A percentile compares a stretch with the other conserved stretches of the same genome.
Conservation (phyloP, 2,329 filamentous ascomycete genomes). For the Coniochaeta sp. region DNA sequence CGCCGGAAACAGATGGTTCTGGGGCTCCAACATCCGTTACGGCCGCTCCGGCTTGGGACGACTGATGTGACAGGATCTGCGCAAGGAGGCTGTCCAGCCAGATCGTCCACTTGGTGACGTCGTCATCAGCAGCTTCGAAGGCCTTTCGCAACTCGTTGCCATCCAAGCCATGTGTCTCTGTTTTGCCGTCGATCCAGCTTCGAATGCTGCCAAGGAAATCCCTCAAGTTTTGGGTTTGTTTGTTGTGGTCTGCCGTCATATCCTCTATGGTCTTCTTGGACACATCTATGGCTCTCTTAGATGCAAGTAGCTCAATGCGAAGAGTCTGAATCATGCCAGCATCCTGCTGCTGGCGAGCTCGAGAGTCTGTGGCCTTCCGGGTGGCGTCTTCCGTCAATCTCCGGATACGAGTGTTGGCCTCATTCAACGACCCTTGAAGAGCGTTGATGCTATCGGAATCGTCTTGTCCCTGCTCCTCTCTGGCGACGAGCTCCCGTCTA, state of each 20-base stretch:
- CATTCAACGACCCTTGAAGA: slow-evolving; percentile 2
- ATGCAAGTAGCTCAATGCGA: no score
- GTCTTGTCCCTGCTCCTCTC: slow-evolving; percentile 5
- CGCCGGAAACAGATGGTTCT: background rate
- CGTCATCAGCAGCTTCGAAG: background rate
- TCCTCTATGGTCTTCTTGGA: no score
- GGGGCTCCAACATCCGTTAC: background rate
- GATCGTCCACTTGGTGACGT: background rate
- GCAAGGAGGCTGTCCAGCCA: background rate
- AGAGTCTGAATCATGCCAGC: no score
- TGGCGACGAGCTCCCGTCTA: slow-evolving; percentile 14
- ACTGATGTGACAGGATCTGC: background rate
- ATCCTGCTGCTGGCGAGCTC: background rate
- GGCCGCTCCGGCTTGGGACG: background rate
- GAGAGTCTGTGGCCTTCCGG: background rate
- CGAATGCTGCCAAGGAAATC: background rate
- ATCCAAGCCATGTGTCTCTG: background rate
- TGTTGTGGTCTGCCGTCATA: no score
- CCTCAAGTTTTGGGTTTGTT: no score
- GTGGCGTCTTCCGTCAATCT: background rate
- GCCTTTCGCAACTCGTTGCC: background rate
- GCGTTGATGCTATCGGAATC: slow-evolving; percentile 7
- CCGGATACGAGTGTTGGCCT: background rate
- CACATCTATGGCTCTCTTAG: no score
- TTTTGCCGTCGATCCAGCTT: background rate